phyloP scores from a whole-genome alignment of 228 moss, liverwort and hornwort genomes.

The Sphagnum magellanicum region DNA sequence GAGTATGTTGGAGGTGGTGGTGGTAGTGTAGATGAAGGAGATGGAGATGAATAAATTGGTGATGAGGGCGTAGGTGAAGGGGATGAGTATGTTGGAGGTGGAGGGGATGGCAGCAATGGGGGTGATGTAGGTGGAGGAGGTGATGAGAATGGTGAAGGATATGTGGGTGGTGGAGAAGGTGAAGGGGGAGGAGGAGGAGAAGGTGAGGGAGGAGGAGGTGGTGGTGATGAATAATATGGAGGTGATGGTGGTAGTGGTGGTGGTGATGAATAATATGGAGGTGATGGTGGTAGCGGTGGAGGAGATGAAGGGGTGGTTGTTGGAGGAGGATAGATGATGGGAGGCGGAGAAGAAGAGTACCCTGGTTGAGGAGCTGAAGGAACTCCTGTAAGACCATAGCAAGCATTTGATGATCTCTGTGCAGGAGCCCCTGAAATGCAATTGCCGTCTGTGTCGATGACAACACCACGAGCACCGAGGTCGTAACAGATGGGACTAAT shows the following conservation, averaged over 20 bases:
- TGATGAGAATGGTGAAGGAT: too few species aligned
- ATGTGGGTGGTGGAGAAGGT: too few species aligned
- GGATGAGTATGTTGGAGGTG: too few species aligned
- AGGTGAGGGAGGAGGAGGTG: background rate
- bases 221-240: background rate
- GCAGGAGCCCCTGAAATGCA: conserved; percentile 35
- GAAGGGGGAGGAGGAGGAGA: background rate
- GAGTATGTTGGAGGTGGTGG: conserved; percentile 5
- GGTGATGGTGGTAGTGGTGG: conserved; percentile 7
- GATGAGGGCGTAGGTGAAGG: too few species aligned
- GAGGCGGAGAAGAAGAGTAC: background rate
- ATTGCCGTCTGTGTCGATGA: conserved; percentile 33
- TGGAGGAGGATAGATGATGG: background rate
- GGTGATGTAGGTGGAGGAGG: too few species aligned
- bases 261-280: background rate
- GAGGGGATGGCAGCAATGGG: too few species aligned
- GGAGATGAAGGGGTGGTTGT: background rate
- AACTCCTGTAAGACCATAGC: conserved; percentile 5
- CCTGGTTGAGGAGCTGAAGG: background rate
- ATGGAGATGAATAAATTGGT: background rate
- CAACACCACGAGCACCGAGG: conserved; percentile 11
- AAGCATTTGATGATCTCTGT: conserved; percentile 42
- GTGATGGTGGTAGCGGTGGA: background rate
- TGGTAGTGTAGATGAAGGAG: background rate
- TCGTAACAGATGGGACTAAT: conserved; percentile 28